phyloP scores from a whole-genome alignment of 768 basidiomycete species.

The Phaeotremella skinneri region DNA sequence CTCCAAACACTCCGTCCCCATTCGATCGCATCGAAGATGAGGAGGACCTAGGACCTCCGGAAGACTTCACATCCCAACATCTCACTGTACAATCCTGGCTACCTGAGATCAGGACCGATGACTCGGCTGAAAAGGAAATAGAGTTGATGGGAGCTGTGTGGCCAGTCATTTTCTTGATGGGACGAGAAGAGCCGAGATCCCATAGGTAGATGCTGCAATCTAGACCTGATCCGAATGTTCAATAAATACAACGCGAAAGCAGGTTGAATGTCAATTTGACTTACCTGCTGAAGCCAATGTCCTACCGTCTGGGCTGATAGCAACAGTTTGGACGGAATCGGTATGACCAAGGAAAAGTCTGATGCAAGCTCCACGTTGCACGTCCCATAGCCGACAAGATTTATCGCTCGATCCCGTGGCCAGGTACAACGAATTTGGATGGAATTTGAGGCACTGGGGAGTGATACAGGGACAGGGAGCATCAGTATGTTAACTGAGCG shows the following conservation, averaged over 20 bases:
- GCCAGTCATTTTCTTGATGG: conserved; percentile 94
- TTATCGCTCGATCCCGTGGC: conserved; percentile 96
- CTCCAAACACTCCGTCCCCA: conserved; percentile 4
- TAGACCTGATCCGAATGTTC: conserved; percentile 74
- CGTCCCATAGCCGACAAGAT: conserved; percentile 96
- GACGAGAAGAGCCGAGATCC: conserved; percentile 92
- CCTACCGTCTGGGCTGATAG: conserved; percentile 88
- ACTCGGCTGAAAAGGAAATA: conserved; percentile 87
- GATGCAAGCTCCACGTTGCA: conserved; percentile 89
- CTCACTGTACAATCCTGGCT: conserved; percentile 93
- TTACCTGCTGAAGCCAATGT: conserved; percentile 86
- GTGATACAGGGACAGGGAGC: neutral
- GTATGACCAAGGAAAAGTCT: conserved; percentile 95
- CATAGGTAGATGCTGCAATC: conserved; percentile 77
- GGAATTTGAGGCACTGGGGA: conserved; percentile 83
- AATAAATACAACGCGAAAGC: too few species aligned
- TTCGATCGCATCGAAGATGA: neutral
- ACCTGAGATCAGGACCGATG: conserved; percentile 83
- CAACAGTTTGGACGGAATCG: conserved; percentile 77
- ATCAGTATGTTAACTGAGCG: neutral
- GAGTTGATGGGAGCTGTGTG: conserved; percentile 87
- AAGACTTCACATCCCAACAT: conserved; percentile 91
- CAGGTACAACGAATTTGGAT: conserved; percentile 95
- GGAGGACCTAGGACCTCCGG: conserved; percentile 61
- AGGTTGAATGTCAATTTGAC: conserved; percentile 21